phyloP scores from a whole-genome alignment of 1,284 basidiomycete genomes.

The Naganishia sp. region DNA sequence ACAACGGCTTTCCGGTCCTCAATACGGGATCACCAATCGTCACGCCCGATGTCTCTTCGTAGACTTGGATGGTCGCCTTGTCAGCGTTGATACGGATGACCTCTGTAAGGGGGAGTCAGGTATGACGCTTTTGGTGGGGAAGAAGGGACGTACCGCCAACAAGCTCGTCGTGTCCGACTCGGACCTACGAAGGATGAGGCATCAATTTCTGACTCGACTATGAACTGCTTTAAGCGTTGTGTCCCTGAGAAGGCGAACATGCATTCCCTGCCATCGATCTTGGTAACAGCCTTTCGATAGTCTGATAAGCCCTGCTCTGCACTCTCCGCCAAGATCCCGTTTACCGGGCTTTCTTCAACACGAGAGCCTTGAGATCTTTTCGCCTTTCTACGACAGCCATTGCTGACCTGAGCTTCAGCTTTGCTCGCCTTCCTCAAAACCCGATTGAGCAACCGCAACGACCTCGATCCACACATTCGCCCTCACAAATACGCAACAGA shows the following conservation, averaged over 20 bases:
- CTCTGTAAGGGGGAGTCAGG: slow-evolving; percentile 60
- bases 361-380: too few relatives aligned
- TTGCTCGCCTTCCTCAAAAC: too few relatives aligned
- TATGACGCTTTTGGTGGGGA: too few relatives aligned
- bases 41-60: slow-evolving; percentile 97
- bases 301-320: too few relatives aligned
- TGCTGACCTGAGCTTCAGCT: too few relatives aligned
- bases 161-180: slow-evolving; percentile 95
- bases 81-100: slow-evolving; percentile 95
- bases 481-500: not conserved
- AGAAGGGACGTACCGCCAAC: slow-evolving; percentile 70
- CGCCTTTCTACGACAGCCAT: too few relatives aligned
- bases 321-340: not conserved
- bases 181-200: slow-evolving; percentile 53
- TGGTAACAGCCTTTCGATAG: too few relatives aligned
- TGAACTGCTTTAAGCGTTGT: not conserved
- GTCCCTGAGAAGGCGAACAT: not conserved
- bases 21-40: slow-evolving; percentile 98
- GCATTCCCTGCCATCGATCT: not conserved
- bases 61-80: slow-evolving; percentile 99
- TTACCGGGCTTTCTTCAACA: too few relatives aligned
- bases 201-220: not conserved
- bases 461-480: not conserved
- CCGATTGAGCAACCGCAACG: too few relatives aligned
- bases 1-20: slow-evolving; percentile 94